These are phyloP conservation scores for Teunomyces cretensis DNA, from an alignment of 805 yeast genomes.

Conservation along the genomic window DNA sequence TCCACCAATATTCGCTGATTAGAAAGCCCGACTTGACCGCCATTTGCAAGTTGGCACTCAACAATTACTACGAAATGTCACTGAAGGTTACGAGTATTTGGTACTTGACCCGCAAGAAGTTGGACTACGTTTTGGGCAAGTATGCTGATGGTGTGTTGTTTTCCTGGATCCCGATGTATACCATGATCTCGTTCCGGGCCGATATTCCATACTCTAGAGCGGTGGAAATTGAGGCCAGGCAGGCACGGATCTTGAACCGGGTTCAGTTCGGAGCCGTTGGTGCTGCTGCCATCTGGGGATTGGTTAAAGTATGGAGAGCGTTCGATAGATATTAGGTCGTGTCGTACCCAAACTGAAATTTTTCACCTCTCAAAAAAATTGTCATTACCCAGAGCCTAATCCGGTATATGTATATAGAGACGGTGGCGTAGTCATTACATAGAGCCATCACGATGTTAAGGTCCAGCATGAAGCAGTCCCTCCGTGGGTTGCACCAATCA, in stretches of 20 bases:
- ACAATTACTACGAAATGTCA: conserved; percentile 85
- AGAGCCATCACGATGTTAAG: conserved; percentile 7
- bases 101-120: conserved; percentile 62
- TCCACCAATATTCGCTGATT: conserved; percentile 50
- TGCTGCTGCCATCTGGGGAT: conserved; percentile 7
- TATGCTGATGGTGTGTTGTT: conserved; percentile 46
- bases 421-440: conserved; percentile 1
- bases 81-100: conserved; percentile 64
- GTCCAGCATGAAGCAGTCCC: conserved; percentile 4
- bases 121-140: conserved; percentile 66
- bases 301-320: conserved; percentile 6
- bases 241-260: conserved; percentile 47
- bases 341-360: conserved; percentile 2
- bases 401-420: conserved; percentile 1
- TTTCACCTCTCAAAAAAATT: conserved; percentile 1
- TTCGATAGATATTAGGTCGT: conserved; percentile 1
- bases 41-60: conserved; percentile 74
- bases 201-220: conserved; percentile 80
- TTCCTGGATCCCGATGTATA: conserved; percentile 80
- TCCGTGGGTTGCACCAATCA: conserved; percentile 4
- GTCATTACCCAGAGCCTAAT: background rate
- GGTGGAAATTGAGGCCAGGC: conserved; percentile 52
- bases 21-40: conserved; percentile 72
- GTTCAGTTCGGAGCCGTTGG: conserved; percentile 20
- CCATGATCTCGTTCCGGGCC: conserved; percentile 87